phyloP scores from a whole-genome alignment of 192 early-diverging fungal species.

The Umbelopsis isabellina region DNA sequence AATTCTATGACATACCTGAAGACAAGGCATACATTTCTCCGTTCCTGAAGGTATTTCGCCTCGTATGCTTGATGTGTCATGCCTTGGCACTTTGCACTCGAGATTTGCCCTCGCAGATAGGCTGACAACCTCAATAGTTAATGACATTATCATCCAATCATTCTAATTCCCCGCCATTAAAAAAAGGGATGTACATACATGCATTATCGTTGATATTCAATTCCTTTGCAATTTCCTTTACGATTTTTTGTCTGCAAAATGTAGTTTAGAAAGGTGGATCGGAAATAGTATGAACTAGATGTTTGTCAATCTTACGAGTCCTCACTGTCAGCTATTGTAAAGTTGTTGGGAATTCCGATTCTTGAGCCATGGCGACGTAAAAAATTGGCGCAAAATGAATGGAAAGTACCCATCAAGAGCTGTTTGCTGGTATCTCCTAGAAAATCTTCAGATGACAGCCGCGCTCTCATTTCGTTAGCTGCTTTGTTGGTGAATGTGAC shows the following conservation, averaged over 20 bases:
- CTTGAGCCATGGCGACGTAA: conserved; percentile 1
- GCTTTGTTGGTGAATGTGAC: conserved; percentile 46
- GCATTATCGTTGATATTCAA: not conserved
- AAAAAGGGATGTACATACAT: conserved; percentile 8
- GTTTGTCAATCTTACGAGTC: not conserved
- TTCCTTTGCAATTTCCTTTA: conserved; percentile 10
- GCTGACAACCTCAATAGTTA: not conserved
- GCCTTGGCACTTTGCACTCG: conserved; percentile 14
- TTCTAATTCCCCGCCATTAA: not conserved
- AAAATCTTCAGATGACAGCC: not conserved
- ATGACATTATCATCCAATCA: not conserved
- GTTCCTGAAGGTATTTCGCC: not conserved
- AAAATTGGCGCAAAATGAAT: conserved; percentile 25
- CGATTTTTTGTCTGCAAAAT: conserved; percentile 9
- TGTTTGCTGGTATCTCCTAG: not conserved
- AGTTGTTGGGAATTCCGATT: conserved; percentile 27
- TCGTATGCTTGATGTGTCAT: not conserved
- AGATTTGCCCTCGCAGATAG: conserved; percentile 1
- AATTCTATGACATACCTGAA: conserved; percentile 9
- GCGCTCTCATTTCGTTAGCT: conserved; percentile 36
- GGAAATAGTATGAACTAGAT: not conserved
- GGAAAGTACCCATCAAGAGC: conserved; percentile 37
- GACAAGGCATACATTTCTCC: not conserved
- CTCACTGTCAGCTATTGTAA: conserved; percentile 31
- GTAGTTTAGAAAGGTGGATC: not conserved